Base-by-base conservation (phyloP, 352 stramenopile species). In the Phytophthora foliorum region DNA sequence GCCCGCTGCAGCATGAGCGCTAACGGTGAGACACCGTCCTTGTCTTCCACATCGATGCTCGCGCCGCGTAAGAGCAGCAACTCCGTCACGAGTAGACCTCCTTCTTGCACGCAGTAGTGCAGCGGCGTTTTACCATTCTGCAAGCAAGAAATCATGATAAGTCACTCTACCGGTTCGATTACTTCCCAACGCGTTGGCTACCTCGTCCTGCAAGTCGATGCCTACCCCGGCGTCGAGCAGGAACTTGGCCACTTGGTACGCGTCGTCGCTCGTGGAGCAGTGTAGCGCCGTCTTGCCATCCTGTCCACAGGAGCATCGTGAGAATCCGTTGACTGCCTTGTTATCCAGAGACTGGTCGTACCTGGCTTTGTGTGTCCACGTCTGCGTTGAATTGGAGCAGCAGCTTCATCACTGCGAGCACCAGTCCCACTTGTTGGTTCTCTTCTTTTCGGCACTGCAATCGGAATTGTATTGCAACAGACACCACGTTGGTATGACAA, bases 231-330 rank as follows among this genome's bases (percentile, higher is more conserved):
- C 14, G n/a, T 69, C 67, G 1, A 77, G n/a, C 48, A 80, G 19
- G 10, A 62, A 21, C 51, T 71, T 74, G n/a, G 67, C 58, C n/a
- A 77, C 50, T 19, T 74, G 50, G 45, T 55, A 77, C 2, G 57
- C 22, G 9, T 74, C 68, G n/a, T 76, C 68, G 5, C 44, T 50
- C 1, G 72, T 75, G 2, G 63, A 44, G 6, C 32, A 67, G n/a
- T 74, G 63, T 22, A 80, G 50, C 17, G 67, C 67, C 4, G 63
- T 80, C 41, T 74, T 77, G 8, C 63, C 58, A 17, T 74, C 63
- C 67, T 77, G 22, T n/a, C n/a, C 46, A 52, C 7, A 38, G 9
- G 4, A 42, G 14, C 9, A 45, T 8, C 25, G n/a, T 38, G 17
- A 25, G 13, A 14, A 13, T 49, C 22, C 21, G 24, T 27, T 51